Base-by-base conservation (phyloP, 192 early-diverging fungal genomes). In the Spinellus fusiger region DNA sequence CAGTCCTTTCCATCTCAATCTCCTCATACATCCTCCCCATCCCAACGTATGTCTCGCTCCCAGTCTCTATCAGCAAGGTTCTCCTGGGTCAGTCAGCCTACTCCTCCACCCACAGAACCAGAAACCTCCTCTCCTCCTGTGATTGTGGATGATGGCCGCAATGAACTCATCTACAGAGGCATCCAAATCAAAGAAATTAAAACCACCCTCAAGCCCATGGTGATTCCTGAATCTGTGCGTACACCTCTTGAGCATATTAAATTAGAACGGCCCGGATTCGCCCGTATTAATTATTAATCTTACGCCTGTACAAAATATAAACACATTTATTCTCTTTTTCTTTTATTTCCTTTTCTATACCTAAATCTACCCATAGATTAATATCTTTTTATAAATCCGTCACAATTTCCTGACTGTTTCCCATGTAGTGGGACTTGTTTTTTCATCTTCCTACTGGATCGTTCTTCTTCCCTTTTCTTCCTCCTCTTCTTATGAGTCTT, bases 111-210 rank as follows among this genome's bases (percentile, higher is more conserved):
- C 2, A 20, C 10, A 44, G 40, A 44, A 6, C 18, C 40, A 44
- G 40, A 44, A 44, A n/a, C 18, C 40, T 18, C 13, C 40, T 3
- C 40, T n/a, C 13, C 13, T 12, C 40, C 2, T n/a, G 18, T n/a
- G 15, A n/a, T 46, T 3, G 34, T 35, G 25, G 72, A 74, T 33
- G 64, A 64, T 47, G 66, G 66, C 22, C 50, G 58, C 27, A 64
- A 64, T 50, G 72, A 74, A 29, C 49, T 74, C 10, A 35, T 61
- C 5, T 69, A 68, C 26, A 56, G 72, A 46, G 72, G 72, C 46
- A 74, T 74, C 25, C 59, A 64, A 13, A 67, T 74, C 10, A 74
- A 74, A 40, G 72, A 74, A 50, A 74, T 74, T 49, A 74, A 74
- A 38, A 65, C 66, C 29, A 74, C 72, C 25, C 54, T 74, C 20